A percentile compares a stretch with the other conserved stretches of the same genome.
These are phyloP conservation scores for Penicillium griseofulvum DNA, from an alignment of 2,329 filamentous ascomycete species.

Conservation along the genomic window DNA sequence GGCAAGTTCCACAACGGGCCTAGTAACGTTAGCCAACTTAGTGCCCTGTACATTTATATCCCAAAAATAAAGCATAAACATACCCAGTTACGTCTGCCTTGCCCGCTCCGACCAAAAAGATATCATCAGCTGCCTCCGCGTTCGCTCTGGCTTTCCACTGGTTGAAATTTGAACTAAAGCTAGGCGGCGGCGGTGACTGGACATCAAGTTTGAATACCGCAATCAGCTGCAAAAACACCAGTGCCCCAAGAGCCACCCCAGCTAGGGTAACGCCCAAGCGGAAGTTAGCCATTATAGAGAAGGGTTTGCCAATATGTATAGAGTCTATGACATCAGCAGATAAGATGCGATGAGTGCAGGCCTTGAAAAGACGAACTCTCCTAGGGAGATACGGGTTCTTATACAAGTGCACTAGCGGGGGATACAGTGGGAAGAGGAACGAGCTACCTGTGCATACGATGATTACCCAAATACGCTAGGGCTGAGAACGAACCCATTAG, in stretches of 20 bases:
- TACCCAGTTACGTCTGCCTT: slow-evolving; percentile 73
- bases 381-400: slow-evolving; percentile 5
- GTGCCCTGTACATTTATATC: neutral
- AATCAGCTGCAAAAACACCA: slow-evolving; percentile 35
- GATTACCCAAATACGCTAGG: slow-evolving; percentile 2
- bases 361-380: neutral
- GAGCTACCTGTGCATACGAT: slow-evolving; percentile 8
- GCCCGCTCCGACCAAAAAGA: slow-evolving; percentile 65
- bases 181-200: slow-evolving; percentile 15
- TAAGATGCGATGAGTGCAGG: neutral
- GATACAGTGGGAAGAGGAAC: neutral
- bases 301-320: neutral
- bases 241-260: slow-evolving; percentile 25
- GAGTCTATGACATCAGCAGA: slow-evolving; percentile 7
- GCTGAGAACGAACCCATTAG: slow-evolving; percentile 1
- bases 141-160: slow-evolving; percentile 26
- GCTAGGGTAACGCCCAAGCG: slow-evolving; percentile 26
- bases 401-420: neutral
- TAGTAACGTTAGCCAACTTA: slow-evolving; percentile 25
- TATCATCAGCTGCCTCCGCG: slow-evolving; percentile 33
- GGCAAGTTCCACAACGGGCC: slow-evolving; percentile 84
- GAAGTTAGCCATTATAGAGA: slow-evolving; percentile 30
- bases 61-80: neutral
- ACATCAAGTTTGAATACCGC: slow-evolving; percentile 20
- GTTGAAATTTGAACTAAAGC: slow-evolving; percentile 17